These are phyloP conservation scores for Cercospora sesami DNA, from an alignment of 2,329 filamentous ascomycete genomes.

Conservation along the genomic window DNA sequence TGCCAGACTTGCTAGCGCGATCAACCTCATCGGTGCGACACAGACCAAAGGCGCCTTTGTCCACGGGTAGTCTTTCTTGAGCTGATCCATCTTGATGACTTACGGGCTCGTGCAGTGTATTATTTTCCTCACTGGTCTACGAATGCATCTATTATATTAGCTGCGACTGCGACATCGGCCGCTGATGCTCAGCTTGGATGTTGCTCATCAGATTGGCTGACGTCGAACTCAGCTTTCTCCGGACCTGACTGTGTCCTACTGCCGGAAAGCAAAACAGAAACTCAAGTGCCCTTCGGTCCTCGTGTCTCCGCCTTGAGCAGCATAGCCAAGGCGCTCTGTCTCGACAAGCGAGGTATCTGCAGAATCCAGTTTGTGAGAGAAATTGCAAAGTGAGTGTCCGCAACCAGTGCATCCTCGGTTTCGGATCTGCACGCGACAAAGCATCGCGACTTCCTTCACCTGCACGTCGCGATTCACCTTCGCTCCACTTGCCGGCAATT, in stretches of 20 bases:
- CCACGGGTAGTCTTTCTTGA: constrained; percentile 57
- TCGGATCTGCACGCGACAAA: constrained; percentile 5
- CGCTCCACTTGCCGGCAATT: neutral
- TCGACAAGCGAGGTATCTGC: neutral
- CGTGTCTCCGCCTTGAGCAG: neutral
- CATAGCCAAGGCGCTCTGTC: neutral
- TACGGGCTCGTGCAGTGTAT: neutral
- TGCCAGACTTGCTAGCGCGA: constrained; percentile 58
- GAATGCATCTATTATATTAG: neutral
- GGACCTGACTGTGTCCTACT: neutral
- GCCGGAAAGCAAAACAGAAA: neutral
- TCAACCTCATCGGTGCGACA: constrained; percentile 68
- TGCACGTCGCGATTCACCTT: neutral
- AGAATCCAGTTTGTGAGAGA: neutral
- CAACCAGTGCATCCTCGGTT: neutral
- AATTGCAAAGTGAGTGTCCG: neutral
- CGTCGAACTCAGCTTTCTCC: constrained; percentile 16
- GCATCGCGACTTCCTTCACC: constrained; percentile 13
- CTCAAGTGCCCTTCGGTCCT: neutral
- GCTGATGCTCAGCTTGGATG: neutral
- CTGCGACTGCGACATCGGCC: constrained; percentile 21
- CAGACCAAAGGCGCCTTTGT: constrained; percentile 58
- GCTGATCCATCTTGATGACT: constrained; percentile 23
- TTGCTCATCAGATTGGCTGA: neutral
- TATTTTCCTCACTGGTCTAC: neutral